Base-by-base conservation (phyloP, 1,284 basidiomycete genomes). In the Apiotrichum gracile region DNA sequence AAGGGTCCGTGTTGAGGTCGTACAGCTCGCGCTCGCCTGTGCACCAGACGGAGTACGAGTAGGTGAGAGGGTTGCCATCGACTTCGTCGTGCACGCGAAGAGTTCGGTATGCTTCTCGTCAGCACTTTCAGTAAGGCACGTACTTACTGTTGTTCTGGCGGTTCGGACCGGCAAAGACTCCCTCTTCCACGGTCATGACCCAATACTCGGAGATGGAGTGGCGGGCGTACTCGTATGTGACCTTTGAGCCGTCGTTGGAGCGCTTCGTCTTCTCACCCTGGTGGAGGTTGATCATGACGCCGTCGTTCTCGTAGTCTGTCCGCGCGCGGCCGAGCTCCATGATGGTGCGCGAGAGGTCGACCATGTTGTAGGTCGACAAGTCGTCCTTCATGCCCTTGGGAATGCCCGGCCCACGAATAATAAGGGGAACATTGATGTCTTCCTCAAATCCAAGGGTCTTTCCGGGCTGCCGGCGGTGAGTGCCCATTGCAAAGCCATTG, bases 1-100 rank as follows among this genome's bases (percentile, higher is more conserved):
- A 48, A 1, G 68, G 66, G 52, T 70, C 68, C 24, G 42, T 37
- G 45, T 44, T 38, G 26, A 70, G 59, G 52, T 70, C 59, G 57
- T 70, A 70, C 35, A 72, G 60, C 57, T 72, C 69, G 21, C 64
- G 61, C 47, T 72, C 69, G 41, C 69, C 68, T 0, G 68, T 70
- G 54, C 69, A 72, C 69, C 69, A 72, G 17, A 69, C 69, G 0
- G 63, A 60, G 54, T 70, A 72, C 3, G 56, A 60, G 42, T 14
- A 31, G 12, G 10, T 31, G 31, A 22, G 19, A 10, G 47, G 24
- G 13, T 51, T 25, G 19, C 33, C 55, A 17, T 51, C 39, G 31
- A 38, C 41, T 21, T 58, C 57, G 58, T 65, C 58, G 12, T 64
- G 58, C 12, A 68, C 57, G 5, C 69, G 66, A 8, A 71, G 48